Conservation (phyloP, 306 rosid species). For the Amphicarpaea edgeworthii region DNA sequence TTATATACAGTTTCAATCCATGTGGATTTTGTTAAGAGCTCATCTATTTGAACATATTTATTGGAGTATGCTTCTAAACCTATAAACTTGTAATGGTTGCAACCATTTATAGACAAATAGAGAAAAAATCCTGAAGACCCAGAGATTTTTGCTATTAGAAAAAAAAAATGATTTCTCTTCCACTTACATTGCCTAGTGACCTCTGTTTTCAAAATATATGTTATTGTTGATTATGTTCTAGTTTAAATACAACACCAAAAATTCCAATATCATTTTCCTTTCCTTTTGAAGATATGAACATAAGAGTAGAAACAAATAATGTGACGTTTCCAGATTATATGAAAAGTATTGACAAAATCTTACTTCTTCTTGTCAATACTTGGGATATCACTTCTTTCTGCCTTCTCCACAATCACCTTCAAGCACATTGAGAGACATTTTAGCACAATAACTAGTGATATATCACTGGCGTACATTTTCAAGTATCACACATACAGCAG, state of each 20-base stretch:
- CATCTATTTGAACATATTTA: slow-evolving; percentile 27
- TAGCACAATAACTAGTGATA: slow-evolving; percentile 34
- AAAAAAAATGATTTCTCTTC: slow-evolving; percentile 2
- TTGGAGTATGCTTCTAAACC: slow-evolving; percentile 19
- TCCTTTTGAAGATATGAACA: slow-evolving; percentile 41
- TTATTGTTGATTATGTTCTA: slow-evolving; percentile 15
- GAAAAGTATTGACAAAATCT: slow-evolving; percentile 46
- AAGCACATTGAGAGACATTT: slow-evolving; percentile 47
- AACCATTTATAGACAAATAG: neutral
- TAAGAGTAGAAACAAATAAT: slow-evolving; percentile 33
- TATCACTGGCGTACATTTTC: slow-evolving; percentile 24
- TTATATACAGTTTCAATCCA: slow-evolving; percentile 17
- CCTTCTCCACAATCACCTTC: slow-evolving; percentile 96
- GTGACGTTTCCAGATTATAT: slow-evolving; percentile 27
- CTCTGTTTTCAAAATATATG: slow-evolving; percentile 22
- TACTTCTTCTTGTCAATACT: slow-evolving; percentile 95
- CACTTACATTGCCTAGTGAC: neutral
- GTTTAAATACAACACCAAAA: slow-evolving; percentile 24
- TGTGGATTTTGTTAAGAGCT: neutral
- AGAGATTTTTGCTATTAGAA: neutral
- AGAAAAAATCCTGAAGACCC: slow-evolving; percentile 1
- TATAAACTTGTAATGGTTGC: slow-evolving; percentile 3
- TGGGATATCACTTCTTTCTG: slow-evolving; percentile 96
- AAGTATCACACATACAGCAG: slow-evolving; percentile 15
- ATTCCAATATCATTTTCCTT: neutral